A percentile compares a stretch with the other conserved stretches of the same genome.
These are phyloP conservation scores for Pseudogymnoascus sp. DNA, from an alignment of 2,329 filamentous ascomycete species.

Conservation along the genomic window DNA sequence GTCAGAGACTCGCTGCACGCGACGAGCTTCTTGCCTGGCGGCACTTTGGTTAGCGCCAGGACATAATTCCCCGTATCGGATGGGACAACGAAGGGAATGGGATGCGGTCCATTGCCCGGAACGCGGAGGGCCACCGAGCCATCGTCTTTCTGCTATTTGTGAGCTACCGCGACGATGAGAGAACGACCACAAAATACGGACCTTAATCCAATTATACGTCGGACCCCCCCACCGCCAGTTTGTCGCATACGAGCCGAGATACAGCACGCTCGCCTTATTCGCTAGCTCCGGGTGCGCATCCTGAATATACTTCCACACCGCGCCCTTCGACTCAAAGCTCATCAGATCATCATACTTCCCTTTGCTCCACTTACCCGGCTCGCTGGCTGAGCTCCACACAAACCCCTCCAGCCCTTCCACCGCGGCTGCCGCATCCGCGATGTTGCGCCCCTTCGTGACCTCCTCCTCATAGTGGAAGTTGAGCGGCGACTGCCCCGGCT, in stretches of 20 bases:
- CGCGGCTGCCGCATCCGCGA: conserved; percentile 31
- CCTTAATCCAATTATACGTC: background rate
- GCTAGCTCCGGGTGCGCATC: conserved; percentile 24
- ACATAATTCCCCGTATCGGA: conserved; percentile 23
- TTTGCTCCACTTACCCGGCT: conserved; percentile 31
- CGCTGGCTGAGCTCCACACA: conserved; percentile 32
- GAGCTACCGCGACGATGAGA: background rate
- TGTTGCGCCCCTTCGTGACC: conserved; percentile 30
- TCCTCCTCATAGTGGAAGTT: conserved; percentile 29
- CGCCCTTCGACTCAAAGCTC: conserved; percentile 38
- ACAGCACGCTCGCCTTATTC: conserved; percentile 27
- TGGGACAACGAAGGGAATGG: background rate
- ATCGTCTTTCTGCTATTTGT: background rate
- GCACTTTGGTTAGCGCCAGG: conserved; percentile 21
- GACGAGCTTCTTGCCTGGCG: conserved; percentile 19
- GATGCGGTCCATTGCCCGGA: background rate
- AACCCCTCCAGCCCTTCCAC: conserved; percentile 31
- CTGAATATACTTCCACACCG: conserved; percentile 27
- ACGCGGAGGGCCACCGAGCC: background rate
- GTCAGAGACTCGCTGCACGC: background rate
- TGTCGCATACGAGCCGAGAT: conserved; percentile 28
- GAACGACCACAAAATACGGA: background rate
- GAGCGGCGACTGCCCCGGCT: conserved; percentile 17
- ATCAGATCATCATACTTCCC: conserved; percentile 36
- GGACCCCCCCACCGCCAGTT: conserved; percentile 19